Percentiles rank a stretch among this genome's conserved stretches.
Conservation (phyloP, 495 filamentous ascomycete species). For the Penicillium antarcticum region DNA sequence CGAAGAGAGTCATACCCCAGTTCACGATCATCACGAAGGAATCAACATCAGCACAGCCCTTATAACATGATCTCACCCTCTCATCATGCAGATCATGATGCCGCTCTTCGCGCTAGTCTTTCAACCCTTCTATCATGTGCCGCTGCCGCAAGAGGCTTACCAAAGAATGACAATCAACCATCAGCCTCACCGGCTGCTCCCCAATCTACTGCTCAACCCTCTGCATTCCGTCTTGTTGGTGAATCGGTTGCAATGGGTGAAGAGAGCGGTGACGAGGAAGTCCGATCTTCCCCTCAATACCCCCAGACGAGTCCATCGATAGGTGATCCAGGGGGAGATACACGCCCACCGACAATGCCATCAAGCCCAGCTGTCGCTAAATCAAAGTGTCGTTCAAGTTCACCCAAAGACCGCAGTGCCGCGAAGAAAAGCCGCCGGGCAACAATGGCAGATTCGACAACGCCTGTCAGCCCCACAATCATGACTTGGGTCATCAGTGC, state of each 20-base stretch:
- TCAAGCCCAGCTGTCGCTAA: slow-evolving; percentile 30
- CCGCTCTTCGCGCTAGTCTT: slow-evolving; percentile 83
- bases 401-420: slow-evolving; percentile 50
- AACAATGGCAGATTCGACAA: slow-evolving; percentile 24
- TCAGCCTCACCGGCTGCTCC: slow-evolving; percentile 14
- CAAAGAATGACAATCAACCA: slow-evolving; percentile 55
- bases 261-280: slow-evolving; percentile 28
- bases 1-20: slow-evolving; percentile 36
- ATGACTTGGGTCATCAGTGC: slow-evolving; percentile 91
- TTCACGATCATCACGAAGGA: slow-evolving; percentile 26
- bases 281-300: slow-evolving; percentile 9
- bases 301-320: slow-evolving; percentile 21
- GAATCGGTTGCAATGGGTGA: slow-evolving; percentile 68
- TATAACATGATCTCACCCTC: slow-evolving; percentile 69
- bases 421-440: slow-evolving; percentile 55
- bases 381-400: slow-evolving; percentile 47
- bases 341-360: slow-evolving; percentile 22
- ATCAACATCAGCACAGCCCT: slow-evolving; percentile 42
- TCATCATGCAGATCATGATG: slow-evolving; percentile 84
- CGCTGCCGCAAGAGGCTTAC: slow-evolving; percentile 77
- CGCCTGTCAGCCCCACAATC: slow-evolving; percentile 57
- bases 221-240: slow-evolving; percentile 61
- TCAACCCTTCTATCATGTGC: slow-evolving; percentile 94
- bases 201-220: slow-evolving; percentile 20
- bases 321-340: slow-evolving; percentile 16